Percentiles rank a stretch among this genome's conserved stretches.
Conservation (phyloP, 1,284 basidiomycete genomes). For the Puccinia hordei region DNA sequence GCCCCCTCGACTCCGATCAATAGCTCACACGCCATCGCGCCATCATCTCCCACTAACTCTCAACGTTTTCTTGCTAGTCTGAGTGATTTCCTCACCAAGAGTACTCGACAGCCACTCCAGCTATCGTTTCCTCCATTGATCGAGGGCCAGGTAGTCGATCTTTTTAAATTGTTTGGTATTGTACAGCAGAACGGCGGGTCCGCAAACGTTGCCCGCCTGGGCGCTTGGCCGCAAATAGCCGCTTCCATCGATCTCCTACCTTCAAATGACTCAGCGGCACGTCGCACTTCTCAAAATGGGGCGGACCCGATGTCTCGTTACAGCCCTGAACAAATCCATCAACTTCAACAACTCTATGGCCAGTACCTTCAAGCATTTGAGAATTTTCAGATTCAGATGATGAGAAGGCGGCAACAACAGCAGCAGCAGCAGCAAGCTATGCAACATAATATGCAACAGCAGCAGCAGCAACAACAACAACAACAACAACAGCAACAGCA, state of each 20-base stretch:
- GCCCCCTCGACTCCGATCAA: conserved; percentile 11
- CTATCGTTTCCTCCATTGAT: conserved; percentile 38
- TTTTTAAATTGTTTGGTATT: conserved; percentile 17
- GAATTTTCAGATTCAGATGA: neutral
- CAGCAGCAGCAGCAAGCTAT: conserved; percentile 47
- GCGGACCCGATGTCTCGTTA: neutral
- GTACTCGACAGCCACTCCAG: neutral
- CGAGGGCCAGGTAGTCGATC: conserved; percentile 39
- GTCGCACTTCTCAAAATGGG: conserved; percentile 12
- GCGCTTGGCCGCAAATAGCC: conserved; percentile 37
- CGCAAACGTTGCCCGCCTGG: neutral
- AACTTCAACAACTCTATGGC: conserved; percentile 40
- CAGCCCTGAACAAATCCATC: conserved; percentile 41
- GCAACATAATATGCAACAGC: conserved; percentile 9
- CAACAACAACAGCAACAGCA: conserved; percentile 29
- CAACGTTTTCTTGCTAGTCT: conserved; percentile 35
- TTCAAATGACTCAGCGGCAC: neutral
- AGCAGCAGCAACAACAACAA: conserved; percentile 31
- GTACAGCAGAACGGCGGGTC: conserved; percentile 31
- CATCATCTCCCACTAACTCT: conserved; percentile 25
- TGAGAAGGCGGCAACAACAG: conserved; percentile 36
- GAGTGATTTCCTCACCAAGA: conserved; percentile 34
- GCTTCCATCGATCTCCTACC: conserved; percentile 25
- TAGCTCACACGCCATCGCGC: neutral
- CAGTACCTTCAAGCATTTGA: conserved; percentile 44